Base-by-base conservation (phyloP, 2,329 filamentous ascomycete genomes). In the Xylariales sp. region DNA sequence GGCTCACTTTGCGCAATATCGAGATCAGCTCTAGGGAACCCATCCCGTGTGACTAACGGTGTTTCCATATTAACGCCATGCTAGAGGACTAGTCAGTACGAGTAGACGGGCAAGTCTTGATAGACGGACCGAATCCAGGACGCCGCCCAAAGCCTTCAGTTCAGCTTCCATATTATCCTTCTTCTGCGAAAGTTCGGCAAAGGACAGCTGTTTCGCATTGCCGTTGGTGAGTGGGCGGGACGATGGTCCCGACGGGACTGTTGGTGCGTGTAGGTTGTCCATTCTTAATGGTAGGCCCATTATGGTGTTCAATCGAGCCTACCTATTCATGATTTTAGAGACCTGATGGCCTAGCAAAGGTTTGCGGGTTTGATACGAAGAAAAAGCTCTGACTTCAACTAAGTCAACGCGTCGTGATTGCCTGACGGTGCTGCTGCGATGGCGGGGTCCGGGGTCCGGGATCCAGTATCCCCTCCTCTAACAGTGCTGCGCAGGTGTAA, bases 1-100 rank as follows among this genome's bases (percentile, higher is more conserved):
- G 41, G 63, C 85, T 72, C 89, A 96, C 93, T 96, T 82, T 97
- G 95, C 32, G 96, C 91, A 70, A 99, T 92, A 79, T 99, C 96
- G 71, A 99, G 90, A 80, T 99, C 96, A 75, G 93, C 91, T 77
- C 96, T 89, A 39, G 96, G 96, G 78, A 93, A 99, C 55, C 96
- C 96, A 81, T 98, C 96, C 69, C 90, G 88, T 14, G 95, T 97
- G 30, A 93, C 89, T 46, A 99, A 87, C 65, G 89, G 86, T 7
- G 96, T 97, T 75, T 91, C 90, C 96, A 99, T 99, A 75, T 92
- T 90, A 61, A 97, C 95, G 52, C 91, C 90, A 83, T 98, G 95
- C 94, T 97, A 75, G 12, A 39, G 34, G 45, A 41, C 58, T 54
- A 74, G 65, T 74, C 14, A 75, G 72, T 45, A 62, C 36, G 41